phyloP scores from a whole-genome alignment of 1,284 basidiomycete species.

The Cryptococcus sp. region DNA sequence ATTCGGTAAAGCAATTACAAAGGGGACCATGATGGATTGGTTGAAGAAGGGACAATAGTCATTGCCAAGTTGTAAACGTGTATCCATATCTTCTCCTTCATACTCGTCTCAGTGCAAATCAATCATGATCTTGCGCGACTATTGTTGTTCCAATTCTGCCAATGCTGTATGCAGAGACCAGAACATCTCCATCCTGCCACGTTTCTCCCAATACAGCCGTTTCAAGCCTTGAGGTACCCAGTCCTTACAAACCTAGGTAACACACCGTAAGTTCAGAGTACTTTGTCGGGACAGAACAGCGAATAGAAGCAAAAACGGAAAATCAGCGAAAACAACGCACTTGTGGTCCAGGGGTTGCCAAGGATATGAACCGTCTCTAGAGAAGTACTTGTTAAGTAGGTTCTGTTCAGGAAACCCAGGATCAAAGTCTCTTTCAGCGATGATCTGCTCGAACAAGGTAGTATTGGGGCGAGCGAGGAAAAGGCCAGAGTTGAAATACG shows the following conservation, averaged over 20 bases:
- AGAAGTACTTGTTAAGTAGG: not conserved
- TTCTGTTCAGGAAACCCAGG: constrained; percentile 56
- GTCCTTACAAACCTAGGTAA: not conserved
- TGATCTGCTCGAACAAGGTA: constrained; percentile 79
- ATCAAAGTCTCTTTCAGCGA: constrained; percentile 60
- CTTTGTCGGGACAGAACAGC: too few relatives aligned
- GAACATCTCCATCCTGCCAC: too few relatives aligned
- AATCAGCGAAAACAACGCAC: too few relatives aligned
- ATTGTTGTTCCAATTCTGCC: too few relatives aligned
- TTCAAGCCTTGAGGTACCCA: too few relatives aligned
- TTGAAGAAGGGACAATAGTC: constrained; percentile 3
- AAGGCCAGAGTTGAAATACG: constrained; percentile 11
- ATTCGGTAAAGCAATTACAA: not conserved
- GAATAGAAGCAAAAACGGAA: too few relatives aligned
- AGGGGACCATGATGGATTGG: constrained; percentile 18
- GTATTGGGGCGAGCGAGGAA: constrained; percentile 46
- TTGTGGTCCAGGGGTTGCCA: constrained; percentile 5
- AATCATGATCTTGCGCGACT: too few relatives aligned
- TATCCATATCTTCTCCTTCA: too few relatives aligned
- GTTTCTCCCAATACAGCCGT: too few relatives aligned
- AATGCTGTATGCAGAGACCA: too few relatives aligned
- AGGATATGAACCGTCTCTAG: not conserved
- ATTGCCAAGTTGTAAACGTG: too few relatives aligned
- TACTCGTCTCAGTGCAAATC: too few relatives aligned
- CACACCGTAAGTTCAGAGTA: not conserved